Evolutionary conservation across 306 rosid species (phyloP).

Genomic region (Biancaea sappan): DNA sequence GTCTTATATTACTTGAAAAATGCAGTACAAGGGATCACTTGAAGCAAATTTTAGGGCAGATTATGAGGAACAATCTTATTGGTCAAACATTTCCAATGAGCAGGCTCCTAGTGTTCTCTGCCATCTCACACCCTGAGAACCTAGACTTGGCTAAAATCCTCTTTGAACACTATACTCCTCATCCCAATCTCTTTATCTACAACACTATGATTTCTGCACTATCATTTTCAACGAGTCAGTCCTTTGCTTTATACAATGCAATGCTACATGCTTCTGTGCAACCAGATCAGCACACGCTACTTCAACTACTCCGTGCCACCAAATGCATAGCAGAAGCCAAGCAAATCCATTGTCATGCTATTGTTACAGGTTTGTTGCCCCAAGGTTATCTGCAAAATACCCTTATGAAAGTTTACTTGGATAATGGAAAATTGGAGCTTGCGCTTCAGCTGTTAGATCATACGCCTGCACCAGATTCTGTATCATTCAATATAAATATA

Average conservation of each 20-base stretch:
- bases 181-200: slow-evolving; percentile 58
- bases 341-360: slow-evolving; percentile 55
- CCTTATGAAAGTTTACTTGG: slow-evolving; percentile 44
- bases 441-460: slow-evolving; percentile 45
- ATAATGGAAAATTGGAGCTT: slow-evolving; percentile 35
- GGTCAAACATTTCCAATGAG: slow-evolving; percentile 73
- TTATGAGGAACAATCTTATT: slow-evolving; percentile 52
- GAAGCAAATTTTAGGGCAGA: slow-evolving; percentile 56
- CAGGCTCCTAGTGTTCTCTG: slow-evolving; percentile 62
- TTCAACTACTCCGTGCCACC: slow-evolving; percentile 47
- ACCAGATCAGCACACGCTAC: slow-evolving; percentile 54
- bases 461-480: slow-evolving; percentile 39
- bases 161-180: slow-evolving; percentile 54
- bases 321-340: slow-evolving; percentile 41
- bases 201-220: slow-evolving; percentile 57
- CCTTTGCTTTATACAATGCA: slow-evolving; percentile 47
- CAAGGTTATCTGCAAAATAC: slow-evolving; percentile 51
- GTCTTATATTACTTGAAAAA: slow-evolving; percentile 55
- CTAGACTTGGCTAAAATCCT: slow-evolving; percentile 52
- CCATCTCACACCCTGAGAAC: slow-evolving; percentile 53
- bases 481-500: slow-evolving; percentile 53
- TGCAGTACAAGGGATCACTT: slow-evolving; percentile 57
- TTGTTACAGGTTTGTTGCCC: slow-evolving; percentile 47
- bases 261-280: slow-evolving; percentile 42
- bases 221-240: slow-evolving; percentile 36